Percentiles rank a stretch among this genome's conserved stretches.
phyloP scores from a whole-genome alignment of 169 alveolate species.

The Eimeria necatrix region DNA sequence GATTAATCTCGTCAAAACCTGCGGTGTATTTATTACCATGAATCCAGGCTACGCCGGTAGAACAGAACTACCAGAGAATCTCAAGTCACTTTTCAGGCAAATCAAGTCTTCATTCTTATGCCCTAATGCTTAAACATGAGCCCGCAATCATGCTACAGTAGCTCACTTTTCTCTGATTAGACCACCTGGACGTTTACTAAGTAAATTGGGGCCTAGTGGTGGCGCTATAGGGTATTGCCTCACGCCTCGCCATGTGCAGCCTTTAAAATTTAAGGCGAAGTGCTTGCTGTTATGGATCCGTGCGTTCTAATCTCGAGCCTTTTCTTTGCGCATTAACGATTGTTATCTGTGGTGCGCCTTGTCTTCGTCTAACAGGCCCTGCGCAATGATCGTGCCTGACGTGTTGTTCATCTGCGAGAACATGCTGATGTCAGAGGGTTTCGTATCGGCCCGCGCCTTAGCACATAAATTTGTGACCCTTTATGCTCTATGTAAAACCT shows the following conservation, averaged over 20 bases:
- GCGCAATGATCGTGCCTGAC: conserved; percentile 99
- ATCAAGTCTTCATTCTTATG: neutral
- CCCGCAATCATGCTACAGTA: too few species aligned
- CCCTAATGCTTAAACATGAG: neutral
- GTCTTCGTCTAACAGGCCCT: conserved; percentile 87
- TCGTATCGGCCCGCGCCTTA: conserved; percentile 94
- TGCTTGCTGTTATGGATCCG: too few species aligned
- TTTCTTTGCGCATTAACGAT: neutral
- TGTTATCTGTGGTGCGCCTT: neutral
- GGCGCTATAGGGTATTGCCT: too few species aligned
- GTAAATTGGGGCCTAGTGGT: too few species aligned
- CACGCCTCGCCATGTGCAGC: too few species aligned
- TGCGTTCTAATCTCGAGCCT: too few species aligned
- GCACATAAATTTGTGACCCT: conserved; percentile 96
- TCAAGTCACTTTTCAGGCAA: conserved; percentile 95
- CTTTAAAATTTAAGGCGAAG: too few species aligned
- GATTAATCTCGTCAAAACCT: conserved; percentile 89
- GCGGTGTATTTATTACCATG: conserved; percentile 96
- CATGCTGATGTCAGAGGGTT: conserved; percentile 99
- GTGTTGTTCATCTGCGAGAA: conserved; percentile 96
- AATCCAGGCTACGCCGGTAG: conserved; percentile 98
- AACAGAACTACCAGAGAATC: conserved; percentile 96
- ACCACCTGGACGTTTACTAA: neutral
- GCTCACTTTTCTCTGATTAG: neutral
- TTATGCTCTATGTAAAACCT: conserved; percentile 91